Evolutionary conservation across 2,329 filamentous ascomycete genomes (phyloP), one percentile per base, ranked within the genome.

Genomic region (Clonostachys solani): DNA sequence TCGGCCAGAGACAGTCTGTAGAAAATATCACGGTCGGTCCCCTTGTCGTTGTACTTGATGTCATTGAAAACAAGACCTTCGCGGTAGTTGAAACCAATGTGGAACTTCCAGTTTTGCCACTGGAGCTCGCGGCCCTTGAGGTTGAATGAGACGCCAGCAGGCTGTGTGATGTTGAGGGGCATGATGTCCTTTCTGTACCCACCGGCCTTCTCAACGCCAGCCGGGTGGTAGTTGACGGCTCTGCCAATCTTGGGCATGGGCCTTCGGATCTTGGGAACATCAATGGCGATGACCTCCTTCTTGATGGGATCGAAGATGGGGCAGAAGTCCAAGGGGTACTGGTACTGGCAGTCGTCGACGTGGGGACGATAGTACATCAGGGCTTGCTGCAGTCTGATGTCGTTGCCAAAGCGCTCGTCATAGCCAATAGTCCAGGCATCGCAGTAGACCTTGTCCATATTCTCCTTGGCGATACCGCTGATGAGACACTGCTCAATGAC

Each of bases 341-440:
- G 86, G 67, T 96, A 96, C 69, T 96, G 92, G 65, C 82, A 89
- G 69, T 92, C 88, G 59, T 96, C 91, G 16, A 86, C 60, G 56
- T 92, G 77, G 5, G 91, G 91, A 15, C 92, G 84, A 67, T 95
- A 96, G 74, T 96, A 96, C 90, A 96, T 95, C 47, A 96, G 74
- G 3, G 90, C 92, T 69, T 96, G 92, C 68, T 96, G 92, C 5
- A 96, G 80, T 47, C 92, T 84, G 40, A 89, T 75, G 40, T 74
- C 74, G 62, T 72, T 92, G 51, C 91, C 92, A 58, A 91, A 94
- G 41, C 92, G 85, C 70, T 95, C 89, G 58, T 96, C 92, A 62
- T 90, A 95, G 43, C 92, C 92, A 65, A 96, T 95, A 1, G 92
- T 95, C 92, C 92, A 96, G 12, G 89, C 90, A 63, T 96, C 92